Evolutionary conservation across 345 rosid genomes (phyloP).

Genomic region (Lumnitzera littorea): DNA sequence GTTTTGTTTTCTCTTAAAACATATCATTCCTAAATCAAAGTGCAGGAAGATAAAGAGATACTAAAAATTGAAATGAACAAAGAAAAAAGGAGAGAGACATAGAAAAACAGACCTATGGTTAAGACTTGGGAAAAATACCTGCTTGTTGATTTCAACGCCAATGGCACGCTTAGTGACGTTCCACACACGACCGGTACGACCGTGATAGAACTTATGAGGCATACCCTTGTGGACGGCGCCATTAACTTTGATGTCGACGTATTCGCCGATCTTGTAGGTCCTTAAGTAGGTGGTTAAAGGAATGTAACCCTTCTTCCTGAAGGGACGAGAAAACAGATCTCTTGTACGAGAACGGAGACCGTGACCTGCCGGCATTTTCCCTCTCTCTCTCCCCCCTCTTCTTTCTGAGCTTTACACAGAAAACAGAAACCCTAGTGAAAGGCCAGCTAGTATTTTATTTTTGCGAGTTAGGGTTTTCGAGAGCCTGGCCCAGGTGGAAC

Average conservation of each 20-base stretch:
- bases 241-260: slow-evolving; percentile 73
- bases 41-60: too few species aligned
- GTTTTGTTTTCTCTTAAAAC: too few species aligned
- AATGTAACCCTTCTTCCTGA: slow-evolving; percentile 85
- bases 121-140: slow-evolving; percentile 22
- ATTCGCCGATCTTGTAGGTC: slow-evolving; percentile 67
- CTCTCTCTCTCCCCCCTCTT: background rate
- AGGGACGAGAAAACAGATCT: slow-evolving; percentile 60
- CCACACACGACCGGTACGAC: slow-evolving; percentile 88
- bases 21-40: too few species aligned
- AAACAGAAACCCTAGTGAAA: too few species aligned
- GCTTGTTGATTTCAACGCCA: slow-evolving; percentile 82
- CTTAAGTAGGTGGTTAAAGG: slow-evolving; percentile 64
- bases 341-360: slow-evolving; percentile 57
- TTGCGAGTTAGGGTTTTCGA: too few species aligned
- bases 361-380: slow-evolving; percentile 24
- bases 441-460: too few species aligned
- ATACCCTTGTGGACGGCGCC: slow-evolving; percentile 88
- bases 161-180: slow-evolving; percentile 83
- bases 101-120: too few species aligned
- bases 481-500: too few species aligned
- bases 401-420: too few species aligned
- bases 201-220: slow-evolving; percentile 81
- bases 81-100: too few species aligned
- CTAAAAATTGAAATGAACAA: too few species aligned